phyloP scores from a whole-genome alignment of 495 filamentous ascomycete species.

The Talaromyces thailandensis region DNA sequence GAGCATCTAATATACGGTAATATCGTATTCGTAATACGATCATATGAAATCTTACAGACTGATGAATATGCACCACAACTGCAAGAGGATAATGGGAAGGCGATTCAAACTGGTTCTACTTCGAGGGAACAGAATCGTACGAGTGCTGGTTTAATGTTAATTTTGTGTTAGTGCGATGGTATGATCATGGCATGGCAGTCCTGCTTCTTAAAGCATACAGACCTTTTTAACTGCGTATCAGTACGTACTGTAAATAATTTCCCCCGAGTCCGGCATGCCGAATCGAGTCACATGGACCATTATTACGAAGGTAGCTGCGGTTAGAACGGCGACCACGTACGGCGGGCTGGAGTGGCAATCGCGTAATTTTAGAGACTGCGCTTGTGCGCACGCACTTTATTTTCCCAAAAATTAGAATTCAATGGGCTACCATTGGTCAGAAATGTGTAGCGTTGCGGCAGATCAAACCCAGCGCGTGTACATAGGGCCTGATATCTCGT shows the following conservation, averaged over 20 bases:
- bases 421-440: too few species aligned
- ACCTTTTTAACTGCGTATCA: not conserved
- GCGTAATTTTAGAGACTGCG: not conserved
- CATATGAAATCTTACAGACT: not conserved
- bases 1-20: not conserved
- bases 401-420: too few species aligned
- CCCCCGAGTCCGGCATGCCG: not conserved
- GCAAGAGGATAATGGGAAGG: slow-evolving; percentile 12
- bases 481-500: not conserved
- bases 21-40: not conserved
- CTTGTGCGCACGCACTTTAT: not conserved
- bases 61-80: not conserved
- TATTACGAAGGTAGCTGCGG: not conserved
- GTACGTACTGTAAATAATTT: not conserved
- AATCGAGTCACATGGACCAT: not conserved
- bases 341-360: not conserved
- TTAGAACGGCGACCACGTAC: not conserved
- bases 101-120: slow-evolving; percentile 9
- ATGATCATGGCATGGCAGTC: not conserved
- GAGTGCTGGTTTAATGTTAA: not conserved
- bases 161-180: not conserved
- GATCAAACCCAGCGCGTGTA: not conserved
- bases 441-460: not conserved
- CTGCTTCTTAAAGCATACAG: not conserved
- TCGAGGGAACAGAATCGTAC: not conserved